A percentile compares a stretch with the other conserved stretches of the same genome.
Evolutionary conservation across 257 asterid species (phyloP).

Genomic region (Osmanthus fragrans): DNA sequence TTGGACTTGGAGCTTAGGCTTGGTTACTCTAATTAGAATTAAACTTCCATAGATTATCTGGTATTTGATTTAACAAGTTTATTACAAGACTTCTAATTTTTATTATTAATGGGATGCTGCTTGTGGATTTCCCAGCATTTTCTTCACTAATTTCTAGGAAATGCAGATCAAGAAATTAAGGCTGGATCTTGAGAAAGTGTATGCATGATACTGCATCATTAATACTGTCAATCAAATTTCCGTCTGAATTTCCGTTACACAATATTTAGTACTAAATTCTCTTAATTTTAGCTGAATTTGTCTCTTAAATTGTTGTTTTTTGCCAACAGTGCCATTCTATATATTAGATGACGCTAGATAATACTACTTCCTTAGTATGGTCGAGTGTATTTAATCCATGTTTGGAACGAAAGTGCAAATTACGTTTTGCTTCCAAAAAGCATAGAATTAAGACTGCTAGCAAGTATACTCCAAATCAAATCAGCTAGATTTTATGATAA

Average conservation of each 20-base stretch:
- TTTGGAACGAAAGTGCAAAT: neutral
- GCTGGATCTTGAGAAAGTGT: neutral
- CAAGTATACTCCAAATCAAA: too few relatives aligned
- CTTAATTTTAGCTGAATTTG: neutral
- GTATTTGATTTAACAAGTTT: neutral
- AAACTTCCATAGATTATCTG: neutral
- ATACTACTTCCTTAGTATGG: neutral
- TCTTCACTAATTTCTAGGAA: neutral
- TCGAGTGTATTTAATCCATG: neutral
- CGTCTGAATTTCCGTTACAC: neutral
- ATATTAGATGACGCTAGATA: neutral
- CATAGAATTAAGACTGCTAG: too few relatives aligned
- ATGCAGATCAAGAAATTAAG: neutral
- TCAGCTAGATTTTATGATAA: neutral
- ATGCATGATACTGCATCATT: neutral
- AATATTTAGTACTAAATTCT: neutral
- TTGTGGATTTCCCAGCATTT: neutral
- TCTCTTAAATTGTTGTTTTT: too few relatives aligned
- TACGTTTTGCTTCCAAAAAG: neutral
- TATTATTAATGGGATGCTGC: neutral
- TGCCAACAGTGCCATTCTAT: neutral
- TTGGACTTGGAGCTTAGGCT: constrained; percentile 83
- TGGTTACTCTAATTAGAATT: constrained; percentile 45
- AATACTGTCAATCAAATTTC: neutral
- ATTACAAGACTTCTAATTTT: neutral